Evolutionary conservation across 2,329 filamentous ascomycete species (phyloP).

Genomic region (Paraphoma sp.): DNA sequence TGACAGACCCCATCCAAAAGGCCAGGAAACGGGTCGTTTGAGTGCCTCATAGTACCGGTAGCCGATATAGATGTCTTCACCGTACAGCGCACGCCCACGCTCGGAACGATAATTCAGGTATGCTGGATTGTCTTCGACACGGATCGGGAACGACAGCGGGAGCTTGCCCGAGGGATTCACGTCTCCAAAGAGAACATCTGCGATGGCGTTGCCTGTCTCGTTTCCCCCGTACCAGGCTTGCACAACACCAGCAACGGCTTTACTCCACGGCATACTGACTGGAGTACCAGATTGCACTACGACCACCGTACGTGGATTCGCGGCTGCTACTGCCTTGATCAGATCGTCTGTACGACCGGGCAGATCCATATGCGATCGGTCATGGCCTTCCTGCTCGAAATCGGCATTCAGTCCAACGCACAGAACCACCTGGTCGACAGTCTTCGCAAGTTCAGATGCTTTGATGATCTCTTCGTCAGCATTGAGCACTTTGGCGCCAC

Average conservation of each 20-base stretch:
- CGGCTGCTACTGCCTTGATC: conserved; percentile 65
- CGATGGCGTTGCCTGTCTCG: conserved; percentile 79
- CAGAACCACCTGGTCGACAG: conserved; percentile 47
- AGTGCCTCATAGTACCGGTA: conserved; percentile 84
- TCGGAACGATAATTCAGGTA: conserved; percentile 72
- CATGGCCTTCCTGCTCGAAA: conserved; percentile 73
- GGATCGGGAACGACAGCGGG: conserved; percentile 69
- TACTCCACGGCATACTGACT: conserved; percentile 75
- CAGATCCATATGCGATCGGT: conserved; percentile 65
- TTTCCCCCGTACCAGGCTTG: conserved; percentile 82
- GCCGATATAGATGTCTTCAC: conserved; percentile 80
- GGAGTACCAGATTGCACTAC: conserved; percentile 84
- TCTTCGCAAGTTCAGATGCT: conserved; percentile 13
- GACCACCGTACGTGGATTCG: conserved; percentile 74
- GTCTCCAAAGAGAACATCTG: conserved; percentile 77
- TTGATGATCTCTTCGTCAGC: conserved; percentile 24
- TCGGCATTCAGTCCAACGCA: conserved; percentile 76
- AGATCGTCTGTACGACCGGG: conserved; percentile 64
- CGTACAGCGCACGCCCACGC: conserved; percentile 42
- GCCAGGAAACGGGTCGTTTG: conserved; percentile 71
- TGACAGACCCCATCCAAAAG: conserved; percentile 82
- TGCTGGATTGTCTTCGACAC: conserved; percentile 60
- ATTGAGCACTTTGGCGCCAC: conserved; percentile 62
- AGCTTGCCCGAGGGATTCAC: conserved; percentile 77
- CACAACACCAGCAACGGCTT: conserved; percentile 76